These are phyloP conservation scores for Ophiostoma triangulosporum DNA, from an alignment of 2,329 filamentous ascomycete genomes.

Conservation along the genomic window DNA sequence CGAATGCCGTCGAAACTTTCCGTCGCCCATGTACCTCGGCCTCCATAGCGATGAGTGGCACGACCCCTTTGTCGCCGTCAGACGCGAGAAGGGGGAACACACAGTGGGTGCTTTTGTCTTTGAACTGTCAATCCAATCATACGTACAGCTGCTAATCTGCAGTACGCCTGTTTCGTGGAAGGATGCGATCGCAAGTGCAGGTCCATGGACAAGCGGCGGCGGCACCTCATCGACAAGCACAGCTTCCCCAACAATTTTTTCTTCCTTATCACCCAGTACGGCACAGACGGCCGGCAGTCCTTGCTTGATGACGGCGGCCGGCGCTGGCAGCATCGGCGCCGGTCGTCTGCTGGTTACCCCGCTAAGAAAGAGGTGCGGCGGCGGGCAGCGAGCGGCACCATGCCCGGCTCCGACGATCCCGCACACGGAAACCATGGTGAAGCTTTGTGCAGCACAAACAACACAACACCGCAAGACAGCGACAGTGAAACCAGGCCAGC, in stretches of 20 bases:
- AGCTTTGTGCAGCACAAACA: neutral
- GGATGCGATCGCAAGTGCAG: constrained; percentile 74
- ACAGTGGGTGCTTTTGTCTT: constrained; percentile 44
- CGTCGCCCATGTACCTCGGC: constrained; percentile 63
- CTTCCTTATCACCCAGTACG: constrained; percentile 73
- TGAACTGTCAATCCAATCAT: neutral
- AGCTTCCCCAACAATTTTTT: constrained; percentile 81
- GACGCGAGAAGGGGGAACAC: constrained; percentile 68
- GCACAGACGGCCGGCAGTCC: constrained; percentile 74
- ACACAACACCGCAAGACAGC: neutral
- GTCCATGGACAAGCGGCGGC: constrained; percentile 68
- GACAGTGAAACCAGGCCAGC: neutral
- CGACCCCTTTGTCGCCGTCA: constrained; percentile 62
- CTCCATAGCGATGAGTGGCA: constrained; percentile 88
- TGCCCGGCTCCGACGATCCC: neutral
- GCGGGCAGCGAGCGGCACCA: neutral
- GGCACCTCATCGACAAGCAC: constrained; percentile 91
- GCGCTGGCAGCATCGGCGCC: constrained; percentile 26
- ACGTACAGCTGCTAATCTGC: neutral
- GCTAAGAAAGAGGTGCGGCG: constrained; percentile 18
- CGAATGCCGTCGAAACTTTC: constrained; percentile 78
- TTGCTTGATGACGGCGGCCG: constrained; percentile 50
- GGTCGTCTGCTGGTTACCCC: constrained; percentile 30
- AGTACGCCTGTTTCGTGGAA: constrained; percentile 86
- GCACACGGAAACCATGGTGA: neutral